These are phyloP conservation scores for Rosa persica DNA, from an alignment of 306 rosid genomes.

Conservation along the genomic window DNA sequence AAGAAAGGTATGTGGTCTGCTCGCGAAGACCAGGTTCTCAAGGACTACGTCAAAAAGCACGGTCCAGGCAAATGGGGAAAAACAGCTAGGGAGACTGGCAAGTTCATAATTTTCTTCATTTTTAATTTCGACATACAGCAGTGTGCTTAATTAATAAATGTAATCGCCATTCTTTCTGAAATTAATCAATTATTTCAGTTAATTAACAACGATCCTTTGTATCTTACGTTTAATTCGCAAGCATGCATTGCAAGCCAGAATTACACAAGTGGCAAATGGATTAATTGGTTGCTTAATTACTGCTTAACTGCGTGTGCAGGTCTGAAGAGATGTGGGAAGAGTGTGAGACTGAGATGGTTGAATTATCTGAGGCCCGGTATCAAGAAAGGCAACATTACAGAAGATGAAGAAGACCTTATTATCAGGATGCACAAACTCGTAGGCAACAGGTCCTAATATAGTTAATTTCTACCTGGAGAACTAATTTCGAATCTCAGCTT, in stretches of 20 bases:
- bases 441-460: constrained; percentile 32
- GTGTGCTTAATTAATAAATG: not conserved
- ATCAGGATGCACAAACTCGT: constrained; percentile 37
- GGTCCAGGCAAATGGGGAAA: constrained; percentile 46
- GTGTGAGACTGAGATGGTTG: constrained; percentile 35
- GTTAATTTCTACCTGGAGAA: no score
- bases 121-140: no score
- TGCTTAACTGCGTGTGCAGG: constrained; percentile 14
- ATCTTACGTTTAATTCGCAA: no score
- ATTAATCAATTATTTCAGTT: not conserved
- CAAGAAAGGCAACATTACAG: constrained; percentile 32
- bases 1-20: not conserved
- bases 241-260: not conserved
- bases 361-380: constrained; percentile 34
- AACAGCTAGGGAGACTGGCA: constrained; percentile 40
- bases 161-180: no score
- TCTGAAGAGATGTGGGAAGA: constrained; percentile 35
- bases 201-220: not conserved
- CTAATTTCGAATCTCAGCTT: no score
- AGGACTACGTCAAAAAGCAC: not conserved
- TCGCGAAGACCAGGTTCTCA: not conserved
- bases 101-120: not conserved
- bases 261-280: no score
- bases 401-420: constrained; percentile 38
- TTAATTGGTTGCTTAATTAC: not conserved